These are phyloP conservation scores for Triangularia setosa DNA, from an alignment of 2,329 filamentous ascomycete genomes.

Conservation along the genomic window DNA sequence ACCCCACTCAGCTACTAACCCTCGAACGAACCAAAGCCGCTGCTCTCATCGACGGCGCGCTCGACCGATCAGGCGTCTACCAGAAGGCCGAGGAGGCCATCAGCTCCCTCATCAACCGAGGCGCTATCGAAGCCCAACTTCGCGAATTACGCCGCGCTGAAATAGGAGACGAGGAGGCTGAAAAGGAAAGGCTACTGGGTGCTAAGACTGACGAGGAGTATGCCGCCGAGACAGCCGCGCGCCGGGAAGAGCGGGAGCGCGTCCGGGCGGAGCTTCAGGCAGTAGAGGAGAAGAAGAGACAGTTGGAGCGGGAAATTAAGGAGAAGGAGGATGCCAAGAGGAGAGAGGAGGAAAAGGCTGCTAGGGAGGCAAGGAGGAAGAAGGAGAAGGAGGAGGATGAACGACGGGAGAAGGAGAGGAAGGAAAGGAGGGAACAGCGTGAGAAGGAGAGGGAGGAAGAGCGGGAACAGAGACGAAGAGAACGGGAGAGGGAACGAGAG, in stretches of 20 bases:
- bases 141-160: constrained; percentile 64
- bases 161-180: constrained; percentile 65
- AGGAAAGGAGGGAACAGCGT: constrained; percentile 38
- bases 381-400: constrained; percentile 37
- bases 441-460: constrained; percentile 24
- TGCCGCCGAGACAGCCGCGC: constrained; percentile 59
- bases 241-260: constrained; percentile 57
- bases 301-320: constrained; percentile 55
- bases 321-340: constrained; percentile 38
- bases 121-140: constrained; percentile 65
- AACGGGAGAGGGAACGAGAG: constrained; percentile 34
- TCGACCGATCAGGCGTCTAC: constrained; percentile 74
- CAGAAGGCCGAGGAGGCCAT: constrained; percentile 66
- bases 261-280: constrained; percentile 57
- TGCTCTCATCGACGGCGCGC: constrained; percentile 71
- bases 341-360: constrained; percentile 33
- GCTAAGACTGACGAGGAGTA: constrained; percentile 73
- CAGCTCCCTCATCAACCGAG: constrained; percentile 62
- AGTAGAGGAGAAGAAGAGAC: constrained; percentile 58
- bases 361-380: constrained; percentile 32
- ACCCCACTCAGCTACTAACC: constrained; percentile 66
- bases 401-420: constrained; percentile 38
- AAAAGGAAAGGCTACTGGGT: constrained; percentile 60
- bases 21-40: constrained; percentile 71
- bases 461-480: constrained; percentile 24